These are phyloP conservation scores for Prunella vulgaris DNA, from an alignment of 257 asterid species.

Conservation along the genomic window DNA sequence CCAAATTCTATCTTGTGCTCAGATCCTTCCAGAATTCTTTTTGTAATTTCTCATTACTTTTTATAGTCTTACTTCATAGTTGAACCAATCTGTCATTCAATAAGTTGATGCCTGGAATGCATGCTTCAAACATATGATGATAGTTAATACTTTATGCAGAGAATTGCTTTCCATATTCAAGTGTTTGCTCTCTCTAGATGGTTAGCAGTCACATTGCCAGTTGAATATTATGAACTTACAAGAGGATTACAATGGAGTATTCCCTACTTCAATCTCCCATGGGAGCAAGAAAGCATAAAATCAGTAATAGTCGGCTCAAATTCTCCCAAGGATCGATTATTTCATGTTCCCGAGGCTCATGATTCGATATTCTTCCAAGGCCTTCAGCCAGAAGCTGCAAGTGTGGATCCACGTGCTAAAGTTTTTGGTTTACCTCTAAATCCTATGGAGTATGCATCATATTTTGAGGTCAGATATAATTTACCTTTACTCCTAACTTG, in stretches of 20 bases:
- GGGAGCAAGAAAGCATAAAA: slow-evolving; percentile 49
- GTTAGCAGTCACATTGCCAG: slow-evolving; percentile 72
- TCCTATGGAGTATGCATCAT: slow-evolving; percentile 66
- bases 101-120: background rate
- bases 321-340: slow-evolving; percentile 44
- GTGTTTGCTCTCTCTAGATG: slow-evolving; percentile 74
- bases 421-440: slow-evolving; percentile 68
- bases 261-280: slow-evolving; percentile 83
- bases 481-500: background rate
- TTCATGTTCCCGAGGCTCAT: slow-evolving; percentile 29
- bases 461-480: slow-evolving; percentile 57
- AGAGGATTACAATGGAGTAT: slow-evolving; percentile 88
- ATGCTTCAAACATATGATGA: background rate
- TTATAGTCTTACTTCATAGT: background rate
- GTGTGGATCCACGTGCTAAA: slow-evolving; percentile 29
- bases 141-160: slow-evolving; percentile 40
- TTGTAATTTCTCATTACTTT: slow-evolving; percentile 47
- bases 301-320: slow-evolving; percentile 47
- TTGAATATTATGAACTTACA: slow-evolving; percentile 76
- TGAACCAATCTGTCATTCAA: background rate
- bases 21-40: slow-evolving; percentile 74
- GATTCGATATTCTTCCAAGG: slow-evolving; percentile 34
- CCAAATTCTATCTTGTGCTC: slow-evolving; percentile 48
- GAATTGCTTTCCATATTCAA: slow-evolving; percentile 85
- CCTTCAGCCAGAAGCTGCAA: slow-evolving; percentile 36